phyloP scores from a whole-genome alignment of 345 rosid species.

The thale cress (Arabidopsis thaliana) region TAIR10.1 NC_003070.9:25304501-25305000 shows the following conservation, averaged over 20 bases:
- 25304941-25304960: not conserved
- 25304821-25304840: constrained; percentile 56
- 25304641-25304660: not conserved
- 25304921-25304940: constrained; percentile 4
- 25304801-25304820: constrained; percentile 43
- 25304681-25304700: not conserved
- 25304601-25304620: not conserved
- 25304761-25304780: not conserved
- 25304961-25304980: not conserved
- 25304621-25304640: constrained; percentile 1
- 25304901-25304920: constrained; percentile 25
- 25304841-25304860: constrained; percentile 47
- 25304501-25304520: constrained; percentile 35
- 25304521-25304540: constrained; percentile 26
- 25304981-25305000: not conserved
- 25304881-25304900: constrained; percentile 34
- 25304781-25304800: constrained; percentile 49
- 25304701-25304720: not conserved
- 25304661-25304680: not conserved
- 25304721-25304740: constrained; percentile 27
- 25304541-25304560: constrained; percentile 32
- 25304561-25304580: constrained; percentile 34
- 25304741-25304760: constrained; percentile 27
- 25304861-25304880: constrained; percentile 35
- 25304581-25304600: constrained; percentile 33